Conservation (phyloP, 73 alveolate genomes). For the Paramecium octaurelia region DNA sequence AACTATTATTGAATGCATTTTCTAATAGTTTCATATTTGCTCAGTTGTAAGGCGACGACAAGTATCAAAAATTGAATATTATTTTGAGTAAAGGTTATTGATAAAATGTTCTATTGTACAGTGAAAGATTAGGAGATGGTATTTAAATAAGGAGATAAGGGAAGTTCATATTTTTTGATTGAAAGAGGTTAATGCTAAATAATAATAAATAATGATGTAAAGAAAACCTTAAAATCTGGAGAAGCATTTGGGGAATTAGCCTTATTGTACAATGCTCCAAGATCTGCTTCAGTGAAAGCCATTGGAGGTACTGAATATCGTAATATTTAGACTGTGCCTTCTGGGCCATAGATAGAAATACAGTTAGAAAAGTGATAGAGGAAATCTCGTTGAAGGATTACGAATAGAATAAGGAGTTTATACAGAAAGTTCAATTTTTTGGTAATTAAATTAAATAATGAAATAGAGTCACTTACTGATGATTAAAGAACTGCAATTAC, state of each 20-base stretch:
- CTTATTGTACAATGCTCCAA: slow-evolving; percentile 73
- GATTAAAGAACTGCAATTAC: slow-evolving; percentile 53
- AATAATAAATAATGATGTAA: slow-evolving; percentile 64
- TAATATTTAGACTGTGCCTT: slow-evolving; percentile 60
- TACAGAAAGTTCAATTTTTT: slow-evolving; percentile 32
- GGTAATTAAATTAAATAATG: neutral
- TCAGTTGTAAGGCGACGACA: neutral
- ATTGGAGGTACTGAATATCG: neutral
- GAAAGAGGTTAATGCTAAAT: slow-evolving; percentile 80
- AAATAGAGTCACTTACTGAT: slow-evolving; percentile 41
- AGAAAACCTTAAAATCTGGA: slow-evolving; percentile 61
- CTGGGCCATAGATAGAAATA: slow-evolving; percentile 84
- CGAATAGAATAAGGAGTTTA: slow-evolving; percentile 55
- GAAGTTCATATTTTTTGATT: slow-evolving; percentile 76
- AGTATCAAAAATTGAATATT: neutral
- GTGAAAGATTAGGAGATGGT: slow-evolving; percentile 65
- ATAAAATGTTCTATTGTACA: slow-evolving; percentile 61
- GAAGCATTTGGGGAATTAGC: slow-evolving; percentile 87
- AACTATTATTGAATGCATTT: slow-evolving; percentile 33
- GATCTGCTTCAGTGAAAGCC: slow-evolving; percentile 79
- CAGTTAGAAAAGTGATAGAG: slow-evolving; percentile 73
- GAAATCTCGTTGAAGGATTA: slow-evolving; percentile 51
- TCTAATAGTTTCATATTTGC: slow-evolving; percentile 14
- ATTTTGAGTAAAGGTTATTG: slow-evolving; percentile 45
- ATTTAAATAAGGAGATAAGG: slow-evolving; percentile 82